A percentile compares a stretch with the other conserved stretches of the same genome.
These are phyloP conservation scores for Hericium alpestre DNA, from an alignment of 768 basidiomycete species.

Conservation along the genomic window DNA sequence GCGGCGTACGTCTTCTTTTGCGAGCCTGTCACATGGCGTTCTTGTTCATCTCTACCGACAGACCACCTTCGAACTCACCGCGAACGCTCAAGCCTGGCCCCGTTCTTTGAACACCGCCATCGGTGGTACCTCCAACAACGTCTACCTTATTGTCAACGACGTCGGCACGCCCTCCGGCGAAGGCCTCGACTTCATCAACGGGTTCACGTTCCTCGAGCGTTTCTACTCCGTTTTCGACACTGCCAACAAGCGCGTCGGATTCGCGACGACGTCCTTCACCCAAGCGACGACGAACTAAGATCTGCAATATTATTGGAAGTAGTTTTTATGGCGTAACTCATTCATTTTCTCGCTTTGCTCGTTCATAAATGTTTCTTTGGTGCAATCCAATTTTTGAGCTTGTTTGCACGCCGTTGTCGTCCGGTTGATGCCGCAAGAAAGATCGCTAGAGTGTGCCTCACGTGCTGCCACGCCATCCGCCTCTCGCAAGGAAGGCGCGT, in stretches of 20 bases:
- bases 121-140: slow-evolving; percentile 24
- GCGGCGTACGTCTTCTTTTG: slow-evolving; percentile 14
- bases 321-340: no score
- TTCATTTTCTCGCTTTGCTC: no score
- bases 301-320: no score
- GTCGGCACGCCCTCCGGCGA: slow-evolving; percentile 30
- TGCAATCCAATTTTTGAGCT: no score
- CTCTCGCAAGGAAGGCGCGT: no score
- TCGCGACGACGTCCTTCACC: slow-evolving; percentile 44
- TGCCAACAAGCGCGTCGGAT: slow-evolving; percentile 41
- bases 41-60: not conserved
- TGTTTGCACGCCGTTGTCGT: no score
- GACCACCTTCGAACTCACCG: slow-evolving; percentile 27
- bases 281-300: slow-evolving; percentile 29
- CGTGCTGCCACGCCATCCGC: no score
- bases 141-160: slow-evolving; percentile 30
- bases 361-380: no score
- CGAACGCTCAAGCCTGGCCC: slow-evolving; percentile 36
- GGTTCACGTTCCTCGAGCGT: slow-evolving; percentile 44
- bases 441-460: no score
- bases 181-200: slow-evolving; percentile 49
- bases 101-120: slow-evolving; percentile 32
- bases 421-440: no score
- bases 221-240: slow-evolving; percentile 63
- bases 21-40: not conserved